phyloP scores from a whole-genome alignment of 78 protist species.

The Polysphondylium violaceum region DNA sequence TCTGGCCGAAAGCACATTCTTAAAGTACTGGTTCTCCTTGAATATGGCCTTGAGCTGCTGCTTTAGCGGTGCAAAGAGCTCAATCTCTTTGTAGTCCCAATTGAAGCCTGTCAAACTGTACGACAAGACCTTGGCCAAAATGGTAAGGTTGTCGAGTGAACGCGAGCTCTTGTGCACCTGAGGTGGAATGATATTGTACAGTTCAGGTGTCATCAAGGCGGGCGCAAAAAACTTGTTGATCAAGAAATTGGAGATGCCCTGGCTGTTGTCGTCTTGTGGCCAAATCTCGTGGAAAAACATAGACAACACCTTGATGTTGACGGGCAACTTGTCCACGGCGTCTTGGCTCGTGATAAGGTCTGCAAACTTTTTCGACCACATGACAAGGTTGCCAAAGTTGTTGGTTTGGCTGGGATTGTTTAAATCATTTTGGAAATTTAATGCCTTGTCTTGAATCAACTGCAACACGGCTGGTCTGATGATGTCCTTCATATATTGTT shows the following conservation, averaged over 20 bases:
- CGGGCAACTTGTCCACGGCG: conserved; percentile 43
- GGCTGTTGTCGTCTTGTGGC: conserved; percentile 67
- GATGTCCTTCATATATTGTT: conserved; percentile 58
- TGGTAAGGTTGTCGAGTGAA: neutral
- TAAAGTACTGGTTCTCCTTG: conserved; percentile 47
- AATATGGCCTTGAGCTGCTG: conserved; percentile 1
- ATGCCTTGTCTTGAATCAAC: conserved; percentile 57
- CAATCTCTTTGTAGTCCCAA: neutral
- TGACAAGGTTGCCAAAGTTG: neutral
- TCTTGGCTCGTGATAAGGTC: neutral
- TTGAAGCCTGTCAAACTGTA: neutral
- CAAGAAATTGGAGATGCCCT: conserved; percentile 28
- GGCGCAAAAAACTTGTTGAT: conserved; percentile 21
- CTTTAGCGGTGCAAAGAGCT: neutral
- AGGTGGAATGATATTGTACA: conserved; percentile 31
- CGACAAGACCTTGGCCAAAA: conserved; percentile 9
- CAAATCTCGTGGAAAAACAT: conserved; percentile 69
- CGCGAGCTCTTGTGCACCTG: conserved; percentile 31
- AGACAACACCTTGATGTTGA: conserved; percentile 23
- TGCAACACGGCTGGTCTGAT: conserved; percentile 25
- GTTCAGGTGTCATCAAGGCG: conserved; percentile 37
- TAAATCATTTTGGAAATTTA: conserved; percentile 25
- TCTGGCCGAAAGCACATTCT: conserved; percentile 27
- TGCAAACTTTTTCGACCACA: neutral
- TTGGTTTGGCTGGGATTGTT: neutral